phyloP scores from a whole-genome alignment of 2,329 filamentous ascomycete species.

The Samsoniella hepiali region DNA sequence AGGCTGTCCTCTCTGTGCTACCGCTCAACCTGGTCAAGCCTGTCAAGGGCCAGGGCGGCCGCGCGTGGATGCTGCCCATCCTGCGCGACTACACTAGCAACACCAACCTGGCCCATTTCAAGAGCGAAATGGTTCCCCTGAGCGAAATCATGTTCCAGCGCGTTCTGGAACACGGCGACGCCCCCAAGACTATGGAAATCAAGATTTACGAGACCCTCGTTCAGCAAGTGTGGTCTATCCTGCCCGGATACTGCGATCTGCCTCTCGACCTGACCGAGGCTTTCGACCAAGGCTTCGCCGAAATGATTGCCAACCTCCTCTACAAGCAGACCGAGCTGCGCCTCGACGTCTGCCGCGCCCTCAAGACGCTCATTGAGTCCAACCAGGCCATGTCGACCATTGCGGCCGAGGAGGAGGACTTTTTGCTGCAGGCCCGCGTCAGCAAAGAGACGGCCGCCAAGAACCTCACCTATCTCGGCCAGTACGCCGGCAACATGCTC shows the following conservation, averaged over 20 bases:
- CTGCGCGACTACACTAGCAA: slow-evolving; percentile 88
- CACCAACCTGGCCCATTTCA: slow-evolving; percentile 82
- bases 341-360: slow-evolving; percentile 78
- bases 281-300: slow-evolving; percentile 86
- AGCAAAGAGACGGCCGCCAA: slow-evolving; percentile 70
- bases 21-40: slow-evolving; percentile 83
- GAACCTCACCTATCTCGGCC: slow-evolving; percentile 77
- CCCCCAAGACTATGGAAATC: slow-evolving; percentile 89
- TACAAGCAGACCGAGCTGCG: slow-evolving; percentile 89
- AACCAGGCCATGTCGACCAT: slow-evolving; percentile 77
- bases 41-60: slow-evolving; percentile 71
- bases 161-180: slow-evolving; percentile 75
- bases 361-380: slow-evolving; percentile 86
- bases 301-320: slow-evolving; percentile 84
- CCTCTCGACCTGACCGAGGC: slow-evolving; percentile 73
- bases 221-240: slow-evolving; percentile 88
- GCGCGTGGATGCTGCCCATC: slow-evolving; percentile 92
- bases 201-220: slow-evolving; percentile 98
- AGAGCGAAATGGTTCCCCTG: slow-evolving; percentile 78
- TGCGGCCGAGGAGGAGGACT: slow-evolving; percentile 64
- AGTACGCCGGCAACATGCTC: slow-evolving; percentile 81
- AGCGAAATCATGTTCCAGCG: slow-evolving; percentile 88
- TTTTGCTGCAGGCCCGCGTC: slow-evolving; percentile 75
- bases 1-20: slow-evolving; percentile 74
- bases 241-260: slow-evolving; percentile 93